Base-by-base conservation (phyloP, 2,329 filamentous ascomycete genomes). In the Dothidotthia symphoricarpi region DNA sequence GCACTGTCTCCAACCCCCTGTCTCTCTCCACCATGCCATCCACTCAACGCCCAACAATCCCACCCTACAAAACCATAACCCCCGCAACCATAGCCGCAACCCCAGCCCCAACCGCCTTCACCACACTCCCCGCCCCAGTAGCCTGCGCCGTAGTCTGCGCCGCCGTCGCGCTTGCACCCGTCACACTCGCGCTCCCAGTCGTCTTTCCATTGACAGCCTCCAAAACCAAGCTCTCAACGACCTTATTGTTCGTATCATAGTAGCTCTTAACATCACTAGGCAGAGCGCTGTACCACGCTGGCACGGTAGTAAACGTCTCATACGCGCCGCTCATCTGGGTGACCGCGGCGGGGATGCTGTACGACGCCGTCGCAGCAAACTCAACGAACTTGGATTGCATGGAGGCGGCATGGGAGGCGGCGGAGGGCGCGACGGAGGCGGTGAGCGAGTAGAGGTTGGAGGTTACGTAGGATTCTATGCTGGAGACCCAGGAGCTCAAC, bases 251-350 rank as follows among this genome's bases (percentile, higher is more conserved):
- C 27, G 34, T 36, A 14, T 57, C 55, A 16, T 55, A 54, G 43
- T 56, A 54, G 28, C 41, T 47, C 47, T 52, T 55, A 14, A 59
- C 36, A 16, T 59, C 45, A 36, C 41, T 49, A 3, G 55, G 55
- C 11, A 59, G 45, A 24, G 52, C 53, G 15, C 35, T 46, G 39
- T 56, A 59, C 55, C 55, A 59, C 0, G 28, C 45, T 0, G 54
- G 53, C 15, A 45, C 38, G 2, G 39, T 41, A 2, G 50, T 55
- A 36, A 52, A 49, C 0, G 49, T 52, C 28, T 45, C 43, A 2
- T 54, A 12, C 6, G 14, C 40, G 7, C 36, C 43, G 6, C n/a
- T 16, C 12, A 53, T 10, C 24, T 48, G 25, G 2, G 50, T 56
- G 12, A 57, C 52, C 1, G 34, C 41, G 13, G 33, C 19, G 6